Percentiles rank a stretch among this genome's conserved stretches.
Evolutionary conservation across 805 yeast species (phyloP).

Genomic region (Sungouiella thailandica): DNA sequence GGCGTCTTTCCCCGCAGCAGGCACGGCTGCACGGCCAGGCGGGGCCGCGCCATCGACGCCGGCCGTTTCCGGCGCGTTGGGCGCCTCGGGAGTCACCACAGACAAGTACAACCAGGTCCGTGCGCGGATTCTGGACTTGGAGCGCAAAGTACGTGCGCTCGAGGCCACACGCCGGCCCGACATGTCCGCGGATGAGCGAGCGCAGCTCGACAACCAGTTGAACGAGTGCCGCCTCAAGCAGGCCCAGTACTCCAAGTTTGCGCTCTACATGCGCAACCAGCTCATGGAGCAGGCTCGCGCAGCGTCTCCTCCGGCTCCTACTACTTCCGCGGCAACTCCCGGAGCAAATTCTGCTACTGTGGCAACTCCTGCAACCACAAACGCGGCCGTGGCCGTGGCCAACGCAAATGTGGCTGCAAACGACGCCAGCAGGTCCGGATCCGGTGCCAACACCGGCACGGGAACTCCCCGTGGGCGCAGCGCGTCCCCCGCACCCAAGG

Average conservation of each 20-base stretch:
- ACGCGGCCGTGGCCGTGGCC: conserved; percentile 1
- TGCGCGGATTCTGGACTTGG: conserved; percentile 44
- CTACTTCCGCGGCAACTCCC: background rate
- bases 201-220: conserved; percentile 45
- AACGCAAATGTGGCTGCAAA: conserved; percentile 1
- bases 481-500: conserved; percentile 7
- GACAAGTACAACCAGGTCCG: conserved; percentile 42
- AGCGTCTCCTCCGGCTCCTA: conserved; percentile 1
- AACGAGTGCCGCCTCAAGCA: conserved; percentile 42
- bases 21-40: background rate
- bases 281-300: conserved; percentile 28
- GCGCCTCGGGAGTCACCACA: conserved; percentile 21
- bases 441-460: conserved; percentile 5
- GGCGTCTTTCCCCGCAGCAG: background rate
- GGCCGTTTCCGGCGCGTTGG: no score
- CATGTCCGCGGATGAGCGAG: conserved; percentile 41
- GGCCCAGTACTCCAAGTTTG: conserved; percentile 47
- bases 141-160: conserved; percentile 45
- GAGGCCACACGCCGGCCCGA: conserved; percentile 43
- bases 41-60: background rate
- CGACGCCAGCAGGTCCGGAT: conserved; percentile 2
- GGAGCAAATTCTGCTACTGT: conserved; percentile 2
- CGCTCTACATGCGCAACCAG: conserved; percentile 42
- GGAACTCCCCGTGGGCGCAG: conserved; percentile 5
- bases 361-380: conserved; percentile 6